Evolutionary conservation across 371 early-diverging fungal genomes (phyloP), one percentile per base, ranked within the genome.

Genomic region (Mortierella sp.): DNA sequence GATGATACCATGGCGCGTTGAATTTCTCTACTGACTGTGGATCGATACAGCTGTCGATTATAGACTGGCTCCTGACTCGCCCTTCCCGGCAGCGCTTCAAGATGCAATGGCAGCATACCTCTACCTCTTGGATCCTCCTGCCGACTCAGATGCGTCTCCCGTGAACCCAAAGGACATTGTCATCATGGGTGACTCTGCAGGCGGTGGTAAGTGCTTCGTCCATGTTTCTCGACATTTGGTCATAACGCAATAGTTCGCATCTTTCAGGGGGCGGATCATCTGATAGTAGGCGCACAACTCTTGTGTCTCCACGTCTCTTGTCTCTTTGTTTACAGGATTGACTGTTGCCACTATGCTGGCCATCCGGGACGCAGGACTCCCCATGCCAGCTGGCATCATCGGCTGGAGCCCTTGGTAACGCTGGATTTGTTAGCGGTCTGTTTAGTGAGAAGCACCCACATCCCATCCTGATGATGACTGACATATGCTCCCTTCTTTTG

Each of bases 141-240:
- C 70, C 5, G 83, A 83, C 6, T 72, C 67, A 2, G 76, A 62
- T 4, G 46, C 52, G 2, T 68, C 72, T 0, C 84, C 85, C 12
- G 60, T 89, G 17, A 79, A 86, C 48, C 88, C 89, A 0, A 79
- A 83, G 26, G 85, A 90, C 41, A 88, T 96, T 56, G 82, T 93
- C 24, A 56, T 96, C 39, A 83, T 89, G 57, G 96, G 96, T 4
- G 96, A 94, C 60, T 90, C 90, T 21, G 94, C 95, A 0, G 95
- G 95, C 14, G 92, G 92, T 14, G 87, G 89, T 21, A 50, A 42
- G n/a, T n/a, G n/a, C n/a, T n/a, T n/a, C n/a, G n/a, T n/a, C n/a
- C n/a, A n/a, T n/a, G n/a, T n/a, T n/a, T n/a, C n/a, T n/a, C n/a
- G n/a, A n/a, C n/a, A n/a, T n/a, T n/a, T n/a, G n/a, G n/a, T n/a